phyloP scores from a whole-genome alignment of 2,329 filamentous ascomycete species.

The Xylariales sp. region DNA sequence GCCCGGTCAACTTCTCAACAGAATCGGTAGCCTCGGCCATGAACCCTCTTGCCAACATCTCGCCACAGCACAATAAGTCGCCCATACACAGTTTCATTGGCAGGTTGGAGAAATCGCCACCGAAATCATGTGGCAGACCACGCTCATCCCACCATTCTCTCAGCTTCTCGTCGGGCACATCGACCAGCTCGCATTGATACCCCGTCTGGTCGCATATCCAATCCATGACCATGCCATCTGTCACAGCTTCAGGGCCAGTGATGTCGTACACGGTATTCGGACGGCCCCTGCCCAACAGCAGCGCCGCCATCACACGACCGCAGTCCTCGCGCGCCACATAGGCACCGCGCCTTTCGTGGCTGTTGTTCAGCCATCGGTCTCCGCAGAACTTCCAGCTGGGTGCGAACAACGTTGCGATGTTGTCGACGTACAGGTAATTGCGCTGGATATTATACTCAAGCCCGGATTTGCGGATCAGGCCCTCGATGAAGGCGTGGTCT shows the following conservation, averaged over 20 bases:
- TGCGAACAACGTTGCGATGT: slow-evolving; percentile 14
- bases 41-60: slow-evolving; percentile 8
- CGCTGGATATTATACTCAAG: slow-evolving; percentile 17
- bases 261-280: slow-evolving; percentile 12
- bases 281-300: slow-evolving; percentile 14
- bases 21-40: slow-evolving; percentile 5
- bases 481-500: slow-evolving; percentile 18
- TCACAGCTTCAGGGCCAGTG: slow-evolving; percentile 15
- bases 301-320: slow-evolving; percentile 14
- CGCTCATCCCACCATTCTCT: slow-evolving; percentile 7
- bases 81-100: slow-evolving; percentile 16
- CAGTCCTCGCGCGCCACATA: slow-evolving; percentile 20
- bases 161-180: slow-evolving; percentile 15
- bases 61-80: slow-evolving; percentile 15
- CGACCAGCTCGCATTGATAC: slow-evolving; percentile 14
- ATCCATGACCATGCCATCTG: slow-evolving; percentile 16
- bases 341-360: slow-evolving; percentile 11
- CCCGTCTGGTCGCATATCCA: slow-evolving; percentile 16
- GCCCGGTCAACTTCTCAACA: slow-evolving; percentile 4
- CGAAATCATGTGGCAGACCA: slow-evolving; percentile 13
- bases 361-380: slow-evolving; percentile 17
- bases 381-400: slow-evolving; percentile 15
- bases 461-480: slow-evolving; percentile 13
- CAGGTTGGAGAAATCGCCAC: slow-evolving; percentile 12
- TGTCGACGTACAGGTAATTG: slow-evolving; percentile 18